phyloP scores from a whole-genome alignment of 1,284 basidiomycete genomes.

The Cystobasidium pallidum region DNA sequence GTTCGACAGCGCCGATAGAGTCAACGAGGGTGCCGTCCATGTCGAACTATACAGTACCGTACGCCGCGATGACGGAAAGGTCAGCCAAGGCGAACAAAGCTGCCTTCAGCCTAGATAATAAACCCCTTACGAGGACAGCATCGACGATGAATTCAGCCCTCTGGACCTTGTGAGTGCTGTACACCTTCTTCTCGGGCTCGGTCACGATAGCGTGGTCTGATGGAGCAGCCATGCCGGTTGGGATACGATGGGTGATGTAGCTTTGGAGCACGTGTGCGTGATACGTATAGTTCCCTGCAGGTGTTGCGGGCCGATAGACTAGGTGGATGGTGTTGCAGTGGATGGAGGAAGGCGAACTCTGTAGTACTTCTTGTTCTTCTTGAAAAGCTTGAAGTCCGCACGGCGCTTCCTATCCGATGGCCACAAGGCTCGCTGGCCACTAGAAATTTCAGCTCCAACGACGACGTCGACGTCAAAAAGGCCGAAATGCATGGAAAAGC shows the following conservation, averaged over 20 bases:
- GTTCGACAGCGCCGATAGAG: conserved; percentile 74
- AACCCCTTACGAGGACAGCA: conserved; percentile 49
- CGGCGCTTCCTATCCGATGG: no score
- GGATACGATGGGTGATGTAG: neutral
- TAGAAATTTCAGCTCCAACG: conserved; percentile 15
- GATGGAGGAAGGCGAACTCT: no score
- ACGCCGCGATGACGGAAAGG: neutral
- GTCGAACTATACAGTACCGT: conserved; percentile 49
- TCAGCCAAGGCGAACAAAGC: neutral
- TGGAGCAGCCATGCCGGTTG: neutral
- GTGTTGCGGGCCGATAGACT: neutral
- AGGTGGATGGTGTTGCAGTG: no score
- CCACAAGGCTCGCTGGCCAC: no score
- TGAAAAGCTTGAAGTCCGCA: no score
- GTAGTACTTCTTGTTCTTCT: no score
- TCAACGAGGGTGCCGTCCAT: conserved; percentile 65
- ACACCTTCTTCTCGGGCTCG: conserved; percentile 36
- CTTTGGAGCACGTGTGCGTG: neutral
- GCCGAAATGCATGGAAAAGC: neutral
- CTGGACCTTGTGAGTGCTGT: conserved; percentile 48
- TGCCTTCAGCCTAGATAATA: neutral
- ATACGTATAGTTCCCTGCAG: no score
- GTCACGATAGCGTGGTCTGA: neutral
- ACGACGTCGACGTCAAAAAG: conserved; percentile 5
- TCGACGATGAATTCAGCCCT: conserved; percentile 53